Conservation (phyloP, 768 basidiomycete species). For the Termitomyces sp. region DNA sequence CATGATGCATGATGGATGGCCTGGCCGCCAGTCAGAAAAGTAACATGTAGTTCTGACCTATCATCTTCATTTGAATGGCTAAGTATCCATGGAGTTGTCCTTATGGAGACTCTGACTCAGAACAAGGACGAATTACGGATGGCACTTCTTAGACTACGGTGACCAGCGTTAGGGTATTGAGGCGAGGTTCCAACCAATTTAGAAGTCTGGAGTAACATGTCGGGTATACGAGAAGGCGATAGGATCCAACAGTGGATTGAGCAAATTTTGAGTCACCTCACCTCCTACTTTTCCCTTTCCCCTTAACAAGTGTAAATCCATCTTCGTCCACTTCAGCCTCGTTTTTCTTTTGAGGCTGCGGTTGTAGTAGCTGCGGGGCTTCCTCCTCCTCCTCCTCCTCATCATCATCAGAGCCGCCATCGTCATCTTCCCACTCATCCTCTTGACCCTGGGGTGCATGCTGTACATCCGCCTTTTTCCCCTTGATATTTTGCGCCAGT, state of each 20-base stretch:
- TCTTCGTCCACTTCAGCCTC: conserved; percentile 87
- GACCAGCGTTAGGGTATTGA: background rate
- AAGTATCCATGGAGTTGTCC: background rate
- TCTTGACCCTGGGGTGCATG: conserved; percentile 38
- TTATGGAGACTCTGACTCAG: background rate
- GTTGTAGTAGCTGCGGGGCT: conserved; percentile 52
- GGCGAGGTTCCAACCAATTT: background rate
- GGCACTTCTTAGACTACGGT: background rate
- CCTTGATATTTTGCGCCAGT: conserved; percentile 51
- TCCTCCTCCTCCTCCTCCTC: conserved; percentile 44
- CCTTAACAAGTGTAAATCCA: conserved; percentile 80
- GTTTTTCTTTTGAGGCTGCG: conserved; percentile 22
- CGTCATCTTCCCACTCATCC: conserved; percentile 24
- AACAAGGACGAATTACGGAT: background rate
- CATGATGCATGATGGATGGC: too few species aligned
- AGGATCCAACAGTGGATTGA: background rate
- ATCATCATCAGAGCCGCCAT: conserved; percentile 42
- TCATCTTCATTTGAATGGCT: too few species aligned
- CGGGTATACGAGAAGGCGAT: background rate
- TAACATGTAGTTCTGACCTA: too few species aligned
- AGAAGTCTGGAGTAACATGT: background rate
- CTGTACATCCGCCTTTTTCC: conserved; percentile 49
- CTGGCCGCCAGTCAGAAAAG: background rate
- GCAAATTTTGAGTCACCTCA: background rate
- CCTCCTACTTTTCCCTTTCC: conserved; percentile 47